These are phyloP conservation scores for Stenogyne calaminthoides DNA, from an alignment of 305 asterid species.

Conservation along the genomic window DNA sequence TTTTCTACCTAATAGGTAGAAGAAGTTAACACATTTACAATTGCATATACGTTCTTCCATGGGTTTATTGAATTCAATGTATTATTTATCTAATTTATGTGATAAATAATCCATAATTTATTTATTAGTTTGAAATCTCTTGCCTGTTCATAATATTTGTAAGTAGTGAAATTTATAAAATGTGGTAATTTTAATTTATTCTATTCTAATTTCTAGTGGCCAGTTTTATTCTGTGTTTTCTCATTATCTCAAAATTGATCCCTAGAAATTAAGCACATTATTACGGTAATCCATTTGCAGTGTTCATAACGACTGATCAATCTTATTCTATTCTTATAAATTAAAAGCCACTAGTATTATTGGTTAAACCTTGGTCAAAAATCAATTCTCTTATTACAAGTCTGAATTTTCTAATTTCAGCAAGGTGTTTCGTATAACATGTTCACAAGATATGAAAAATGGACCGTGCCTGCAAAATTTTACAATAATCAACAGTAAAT, in stretches of 20 bases:
- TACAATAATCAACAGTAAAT: neutral
- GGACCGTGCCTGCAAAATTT: neutral
- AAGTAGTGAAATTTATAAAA: neutral
- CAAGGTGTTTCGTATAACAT: neutral
- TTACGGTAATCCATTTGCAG: too few species aligned
- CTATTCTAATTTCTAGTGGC: neutral
- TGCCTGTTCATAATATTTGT: neutral
- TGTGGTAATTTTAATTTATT: neutral
- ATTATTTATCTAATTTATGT: constrained; percentile 10
- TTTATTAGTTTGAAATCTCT: neutral
- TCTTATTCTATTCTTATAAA: too few species aligned
- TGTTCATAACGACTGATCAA: neutral
- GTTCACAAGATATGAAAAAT: neutral
- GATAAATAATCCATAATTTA: neutral
- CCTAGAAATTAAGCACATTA: neutral
- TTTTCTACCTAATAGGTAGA: constrained; percentile 9
- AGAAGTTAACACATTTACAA: constrained; percentile 4
- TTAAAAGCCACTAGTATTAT: neutral
- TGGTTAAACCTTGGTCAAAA: neutral
- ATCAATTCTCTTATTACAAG: neutral
- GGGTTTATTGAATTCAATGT: constrained; percentile 9
- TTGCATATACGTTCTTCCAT: neutral
- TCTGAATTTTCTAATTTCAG: neutral
- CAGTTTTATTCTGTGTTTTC: neutral
- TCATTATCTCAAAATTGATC: neutral